Conservation (phyloP, 2,329 filamentous ascomycete species). For the Colletotrichum sp. region DNA sequence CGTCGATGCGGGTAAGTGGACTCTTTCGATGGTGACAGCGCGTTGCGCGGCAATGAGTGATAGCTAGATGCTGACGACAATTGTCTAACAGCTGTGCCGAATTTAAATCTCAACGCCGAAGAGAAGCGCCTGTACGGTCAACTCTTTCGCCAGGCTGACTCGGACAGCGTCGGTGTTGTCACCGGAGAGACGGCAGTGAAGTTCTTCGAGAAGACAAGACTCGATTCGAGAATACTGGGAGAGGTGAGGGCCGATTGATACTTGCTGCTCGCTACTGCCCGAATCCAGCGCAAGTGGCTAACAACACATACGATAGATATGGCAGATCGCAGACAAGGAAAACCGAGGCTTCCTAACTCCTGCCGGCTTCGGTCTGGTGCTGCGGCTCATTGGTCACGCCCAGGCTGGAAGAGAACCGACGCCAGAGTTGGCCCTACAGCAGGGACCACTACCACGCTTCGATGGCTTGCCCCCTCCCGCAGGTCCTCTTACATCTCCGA, state of each 20-base stretch:
- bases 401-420: slow-evolving; percentile 86
- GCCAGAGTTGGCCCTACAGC: slow-evolving; percentile 80
- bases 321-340: slow-evolving; percentile 97
- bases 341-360: slow-evolving; percentile 94
- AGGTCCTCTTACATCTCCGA: slow-evolving; percentile 34
- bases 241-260: slow-evolving; percentile 63
- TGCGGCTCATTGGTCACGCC: slow-evolving; percentile 94
- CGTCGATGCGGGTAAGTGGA: slow-evolving; percentile 16
- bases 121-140: slow-evolving; percentile 95
- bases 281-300: background rate
- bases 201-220: slow-evolving; percentile 95
- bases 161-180: slow-evolving; percentile 88
- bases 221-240: slow-evolving; percentile 85
- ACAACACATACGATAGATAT: slow-evolving; percentile 69
- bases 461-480: slow-evolving; percentile 66
- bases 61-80: slow-evolving; percentile 1
- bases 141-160: slow-evolving; percentile 91
- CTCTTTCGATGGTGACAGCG: background rate
- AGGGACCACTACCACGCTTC: slow-evolving; percentile 89
- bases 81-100: slow-evolving; percentile 56
- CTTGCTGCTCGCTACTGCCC: background rate
- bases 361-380: slow-evolving; percentile 88
- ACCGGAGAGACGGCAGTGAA: slow-evolving; percentile 95
- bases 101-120: slow-evolving; percentile 85
- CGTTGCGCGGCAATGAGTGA: background rate